Evolutionary conservation across 1,284 basidiomycete genomes (phyloP).

Genomic region (Stereum hirsutum): DNA sequence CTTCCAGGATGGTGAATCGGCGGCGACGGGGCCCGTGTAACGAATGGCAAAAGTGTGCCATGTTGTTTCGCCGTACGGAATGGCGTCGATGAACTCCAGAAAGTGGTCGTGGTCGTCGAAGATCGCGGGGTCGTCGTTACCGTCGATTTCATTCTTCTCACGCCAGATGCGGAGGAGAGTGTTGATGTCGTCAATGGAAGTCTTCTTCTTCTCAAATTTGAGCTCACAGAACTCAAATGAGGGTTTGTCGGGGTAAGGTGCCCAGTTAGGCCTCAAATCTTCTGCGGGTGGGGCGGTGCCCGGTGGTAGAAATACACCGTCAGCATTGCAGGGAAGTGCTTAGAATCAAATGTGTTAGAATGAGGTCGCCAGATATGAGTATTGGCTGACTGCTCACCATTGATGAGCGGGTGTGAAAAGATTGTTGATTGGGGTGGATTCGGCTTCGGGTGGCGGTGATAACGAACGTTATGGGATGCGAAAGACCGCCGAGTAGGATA

Average conservation of each 20-base stretch:
- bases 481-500: too few species aligned
- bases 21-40: conserved; percentile 5
- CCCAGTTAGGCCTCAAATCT: neutral
- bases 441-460: too few species aligned
- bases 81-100: conserved; percentile 7
- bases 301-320: neutral
- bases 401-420: too few species aligned
- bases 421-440: too few species aligned
- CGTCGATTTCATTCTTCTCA: conserved; percentile 9
- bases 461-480: too few species aligned
- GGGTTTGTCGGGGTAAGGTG: neutral
- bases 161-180: conserved; percentile 4
- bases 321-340: conserved; percentile 7
- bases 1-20: conserved; percentile 12
- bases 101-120: neutral
- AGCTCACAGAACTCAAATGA: conserved; percentile 2
- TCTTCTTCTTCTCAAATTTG: conserved; percentile 5
- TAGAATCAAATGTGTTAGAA: too few species aligned
- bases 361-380: too few species aligned
- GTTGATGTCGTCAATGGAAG: conserved; percentile 4
- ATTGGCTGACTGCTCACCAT: too few species aligned
- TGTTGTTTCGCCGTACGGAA: conserved; percentile 4
- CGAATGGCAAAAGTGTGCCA: conserved; percentile 8
- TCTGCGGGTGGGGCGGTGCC: neutral
- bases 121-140: conserved; percentile 6